Base-by-base conservation (phyloP, 768 basidiomycete species). In the Lentinula guzmanii region DNA sequence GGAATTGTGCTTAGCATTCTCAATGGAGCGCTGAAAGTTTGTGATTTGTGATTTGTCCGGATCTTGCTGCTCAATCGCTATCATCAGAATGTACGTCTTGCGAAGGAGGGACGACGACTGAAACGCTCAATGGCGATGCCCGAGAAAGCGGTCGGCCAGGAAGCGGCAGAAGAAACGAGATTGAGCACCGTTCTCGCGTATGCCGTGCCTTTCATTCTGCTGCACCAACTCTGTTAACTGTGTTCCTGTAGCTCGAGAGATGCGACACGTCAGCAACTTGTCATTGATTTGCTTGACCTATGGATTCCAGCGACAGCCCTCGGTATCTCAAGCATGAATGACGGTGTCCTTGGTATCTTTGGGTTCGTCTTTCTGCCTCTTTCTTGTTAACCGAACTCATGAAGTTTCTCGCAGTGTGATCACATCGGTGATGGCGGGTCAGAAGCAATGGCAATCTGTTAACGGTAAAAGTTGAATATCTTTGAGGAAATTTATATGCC, bases 231-330 rank as follows among this genome's bases (percentile, higher is more conserved):
- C 64, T 56, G 69, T 62, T 60, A 50, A 55, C 33, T 41, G 60
- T 42, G 51, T 24, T 51, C 52, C 37, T 61, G 43, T 67, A 90
- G 87, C 45, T 81, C 88, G 67, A 85, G 86, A 52, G 77, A 80
- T 52, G 84, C 82, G 5, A 81, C 86, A 34, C 84, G 87, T 33
- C 83, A 84, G 65, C 97, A 98, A 73, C 83, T 98, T 66, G 75
- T 89, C 59, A 86, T 91, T 62, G 97, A 99, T 71, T 69, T 85
- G 18, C 77, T 95, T 61, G 97, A 99, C 70, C 73, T 94, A 62
- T 95, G 89, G 86, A 86, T 95, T 67, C 97, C 97, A 5, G 90
- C 93, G 6, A 87, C 88, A 18, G 89, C 83, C 61, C 80, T 95
- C 43, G 91, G 89, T 15, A 75, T 91, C 57, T 80, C 87, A 64